These are phyloP conservation scores for Erythrophleum fordii DNA, from an alignment of 306 rosid species.

Conservation along the genomic window DNA sequence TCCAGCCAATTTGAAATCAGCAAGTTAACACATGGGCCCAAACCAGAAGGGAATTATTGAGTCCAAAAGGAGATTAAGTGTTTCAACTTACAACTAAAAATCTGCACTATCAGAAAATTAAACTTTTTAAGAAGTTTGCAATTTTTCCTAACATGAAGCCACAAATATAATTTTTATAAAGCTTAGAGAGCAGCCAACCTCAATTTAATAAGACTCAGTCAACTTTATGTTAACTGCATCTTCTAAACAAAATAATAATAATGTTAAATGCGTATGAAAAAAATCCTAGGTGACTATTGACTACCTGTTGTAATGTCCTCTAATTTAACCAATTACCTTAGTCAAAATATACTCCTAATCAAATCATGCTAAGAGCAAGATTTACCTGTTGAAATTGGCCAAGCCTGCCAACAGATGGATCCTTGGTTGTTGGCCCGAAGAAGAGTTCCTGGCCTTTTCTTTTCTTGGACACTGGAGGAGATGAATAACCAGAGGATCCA, in stretches of 20 bases:
- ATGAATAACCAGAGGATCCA: constrained; percentile 95
- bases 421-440: constrained; percentile 69
- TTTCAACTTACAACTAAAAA: not conserved
- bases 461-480: constrained; percentile 83
- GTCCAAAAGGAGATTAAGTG: not conserved
- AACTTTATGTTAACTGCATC: constrained; percentile 24
- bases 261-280: not conserved
- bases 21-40: constrained; percentile 9
- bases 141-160: not conserved
- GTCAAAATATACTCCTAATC: constrained; percentile 27
- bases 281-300: not conserved
- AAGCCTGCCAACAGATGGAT: constrained; percentile 62
- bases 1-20: constrained; percentile 24
- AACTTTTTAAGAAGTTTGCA: not conserved
- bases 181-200: not conserved
- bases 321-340: constrained; percentile 29
- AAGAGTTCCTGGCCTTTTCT: constrained; percentile 80
- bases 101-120: not conserved
- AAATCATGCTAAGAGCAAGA: not conserved
- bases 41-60: not conserved
- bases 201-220: constrained; percentile 28
- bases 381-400: constrained; percentile 77
- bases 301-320: constrained; percentile 1
- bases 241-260: constrained; percentile 8
- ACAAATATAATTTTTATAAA: not conserved